A percentile compares a stretch with the other conserved stretches of the same genome.
Conservation (phyloP, 2,329 filamentous ascomycete genomes). For the Aspergillus pseudoglaucus region DNA sequence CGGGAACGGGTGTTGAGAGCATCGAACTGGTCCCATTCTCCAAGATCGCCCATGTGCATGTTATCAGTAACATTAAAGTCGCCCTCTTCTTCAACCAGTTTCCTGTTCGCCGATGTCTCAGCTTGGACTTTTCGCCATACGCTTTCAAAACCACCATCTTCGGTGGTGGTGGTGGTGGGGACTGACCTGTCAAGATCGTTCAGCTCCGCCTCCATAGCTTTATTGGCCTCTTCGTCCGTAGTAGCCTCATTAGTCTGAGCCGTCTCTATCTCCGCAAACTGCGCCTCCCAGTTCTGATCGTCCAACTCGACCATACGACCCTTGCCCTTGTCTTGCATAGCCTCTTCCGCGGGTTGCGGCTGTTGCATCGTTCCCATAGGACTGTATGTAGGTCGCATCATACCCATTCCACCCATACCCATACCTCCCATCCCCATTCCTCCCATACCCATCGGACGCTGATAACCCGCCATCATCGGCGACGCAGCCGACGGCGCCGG, state of each 20-base stretch:
- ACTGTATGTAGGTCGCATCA: conserved; percentile 41
- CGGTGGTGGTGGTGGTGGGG: conserved; percentile 48
- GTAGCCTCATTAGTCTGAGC: conserved; percentile 49
- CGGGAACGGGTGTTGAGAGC: conserved; percentile 60
- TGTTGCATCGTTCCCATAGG: conserved; percentile 39
- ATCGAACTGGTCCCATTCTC: conserved; percentile 75
- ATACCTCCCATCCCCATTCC: conserved; percentile 41
- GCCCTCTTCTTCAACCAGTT: conserved; percentile 62
- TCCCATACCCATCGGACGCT: conserved; percentile 42
- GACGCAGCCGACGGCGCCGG: conserved; percentile 47
- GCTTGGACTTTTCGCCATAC: conserved; percentile 50
- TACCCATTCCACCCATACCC: conserved; percentile 53
- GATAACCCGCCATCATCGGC: conserved; percentile 54
- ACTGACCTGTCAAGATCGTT: conserved; percentile 84
- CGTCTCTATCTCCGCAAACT: conserved; percentile 80
- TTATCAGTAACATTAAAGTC: conserved; percentile 42
- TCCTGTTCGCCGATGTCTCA: conserved; percentile 40
- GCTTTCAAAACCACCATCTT: conserved; percentile 81
- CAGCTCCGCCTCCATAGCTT: conserved; percentile 76
- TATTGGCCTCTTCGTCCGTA: conserved; percentile 57
- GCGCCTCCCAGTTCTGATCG: conserved; percentile 90
- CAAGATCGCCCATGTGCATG: conserved; percentile 62
- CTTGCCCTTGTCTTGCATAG: conserved; percentile 72
- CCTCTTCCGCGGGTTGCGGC: conserved; percentile 34
- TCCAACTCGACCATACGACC: conserved; percentile 79